Conservation (phyloP, 305 asterid species). For the Vinca major region DNA sequence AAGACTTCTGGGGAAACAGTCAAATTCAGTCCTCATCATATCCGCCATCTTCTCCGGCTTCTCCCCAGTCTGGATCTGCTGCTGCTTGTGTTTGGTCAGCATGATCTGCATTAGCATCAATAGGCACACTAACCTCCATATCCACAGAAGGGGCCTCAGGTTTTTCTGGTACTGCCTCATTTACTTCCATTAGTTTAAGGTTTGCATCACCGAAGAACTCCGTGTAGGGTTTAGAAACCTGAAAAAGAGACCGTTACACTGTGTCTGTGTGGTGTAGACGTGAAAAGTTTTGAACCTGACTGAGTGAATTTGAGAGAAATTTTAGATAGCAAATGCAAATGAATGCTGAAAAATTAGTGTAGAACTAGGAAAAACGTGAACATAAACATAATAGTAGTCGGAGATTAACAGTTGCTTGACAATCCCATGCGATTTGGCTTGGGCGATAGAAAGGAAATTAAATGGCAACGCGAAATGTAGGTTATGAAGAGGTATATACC, state of each 20-base stretch:
- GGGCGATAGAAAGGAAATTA: neutral
- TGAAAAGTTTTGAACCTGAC: neutral
- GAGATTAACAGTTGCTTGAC: neutral
- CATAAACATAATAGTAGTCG: neutral
- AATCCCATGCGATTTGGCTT: neutral
- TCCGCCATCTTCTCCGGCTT: slow-evolving; percentile 48
- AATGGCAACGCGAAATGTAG: neutral
- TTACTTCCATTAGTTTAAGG: slow-evolving; percentile 40
- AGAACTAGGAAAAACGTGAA: neutral
- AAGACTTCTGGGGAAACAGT: neutral
- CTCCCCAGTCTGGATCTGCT: slow-evolving; percentile 45
- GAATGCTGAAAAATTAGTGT: neutral
- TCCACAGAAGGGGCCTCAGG: slow-evolving; percentile 26
- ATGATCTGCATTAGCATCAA: slow-evolving; percentile 16
- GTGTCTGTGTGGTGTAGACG: neutral
- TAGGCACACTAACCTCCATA: slow-evolving; percentile 27
- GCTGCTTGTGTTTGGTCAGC: slow-evolving; percentile 34
- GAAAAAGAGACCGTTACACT: neutral
- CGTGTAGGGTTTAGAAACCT: slow-evolving; percentile 85
- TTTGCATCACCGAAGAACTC: slow-evolving; percentile 53
- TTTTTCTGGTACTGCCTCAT: slow-evolving; percentile 24
- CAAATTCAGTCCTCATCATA: slow-evolving; percentile 33
- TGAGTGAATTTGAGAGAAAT: neutral
- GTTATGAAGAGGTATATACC: neutral
- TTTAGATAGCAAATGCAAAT: neutral